These are phyloP conservation scores for Phytophthora pisi DNA, from an alignment of 352 stramenopile species.

Conservation along the genomic window DNA sequence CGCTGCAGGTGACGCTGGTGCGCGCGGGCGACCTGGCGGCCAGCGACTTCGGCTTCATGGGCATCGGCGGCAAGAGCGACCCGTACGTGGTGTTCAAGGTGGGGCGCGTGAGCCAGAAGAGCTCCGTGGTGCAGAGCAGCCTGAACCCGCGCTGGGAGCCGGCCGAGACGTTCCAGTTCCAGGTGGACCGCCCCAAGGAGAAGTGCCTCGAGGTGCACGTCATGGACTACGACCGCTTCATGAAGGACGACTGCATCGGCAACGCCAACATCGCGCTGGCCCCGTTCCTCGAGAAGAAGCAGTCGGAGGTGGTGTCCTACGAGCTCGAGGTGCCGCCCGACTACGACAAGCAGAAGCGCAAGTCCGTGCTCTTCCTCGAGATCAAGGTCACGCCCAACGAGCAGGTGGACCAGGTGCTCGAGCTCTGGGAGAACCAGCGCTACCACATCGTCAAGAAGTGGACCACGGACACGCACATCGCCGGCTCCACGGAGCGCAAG, in stretches of 20 bases:
- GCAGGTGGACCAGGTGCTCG: constrained; percentile 65
- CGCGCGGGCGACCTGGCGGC: constrained; percentile 53
- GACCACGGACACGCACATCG: constrained; percentile 62
- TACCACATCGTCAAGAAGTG: constrained; percentile 83
- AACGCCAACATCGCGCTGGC: constrained; percentile 52
- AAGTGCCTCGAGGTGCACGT: constrained; percentile 60
- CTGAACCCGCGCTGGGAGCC: constrained; percentile 67
- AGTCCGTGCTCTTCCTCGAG: constrained; percentile 64
- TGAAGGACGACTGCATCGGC: constrained; percentile 66
- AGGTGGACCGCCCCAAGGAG: constrained; percentile 66
- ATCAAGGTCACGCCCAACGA: constrained; percentile 57
- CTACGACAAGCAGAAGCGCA: constrained; percentile 67
- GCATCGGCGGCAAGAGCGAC: constrained; percentile 77
- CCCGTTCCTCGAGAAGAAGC: constrained; percentile 55
- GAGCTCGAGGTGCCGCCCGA: constrained; percentile 56
- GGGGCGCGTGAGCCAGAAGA: constrained; percentile 54
- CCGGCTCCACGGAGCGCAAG: constrained; percentile 63
- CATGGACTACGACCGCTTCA: constrained; percentile 69
- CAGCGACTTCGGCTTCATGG: constrained; percentile 72
- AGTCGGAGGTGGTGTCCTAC: constrained; percentile 58
- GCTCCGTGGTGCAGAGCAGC: constrained; percentile 46
- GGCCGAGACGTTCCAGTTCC: constrained; percentile 68
- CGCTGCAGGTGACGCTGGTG: constrained; percentile 63
- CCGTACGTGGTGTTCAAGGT: constrained; percentile 76
- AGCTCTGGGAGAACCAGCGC: constrained; percentile 87